Conservation (phyloP, 2,329 filamentous ascomycete species). For the Xylaria sp. region DNA sequence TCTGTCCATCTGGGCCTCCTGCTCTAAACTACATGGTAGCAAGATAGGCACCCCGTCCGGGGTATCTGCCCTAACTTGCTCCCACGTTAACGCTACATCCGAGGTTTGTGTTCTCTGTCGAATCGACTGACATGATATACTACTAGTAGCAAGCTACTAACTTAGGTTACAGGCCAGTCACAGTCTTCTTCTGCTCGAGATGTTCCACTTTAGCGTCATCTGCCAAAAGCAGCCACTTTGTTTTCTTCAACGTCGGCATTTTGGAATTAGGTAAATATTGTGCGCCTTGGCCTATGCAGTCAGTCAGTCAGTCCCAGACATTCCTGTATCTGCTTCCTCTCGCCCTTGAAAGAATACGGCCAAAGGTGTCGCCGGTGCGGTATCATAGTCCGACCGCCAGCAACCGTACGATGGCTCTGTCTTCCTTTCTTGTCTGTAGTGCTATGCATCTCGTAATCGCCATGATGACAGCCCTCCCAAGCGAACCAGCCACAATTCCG, state of each 20-base stretch:
- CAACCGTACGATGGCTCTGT: slow-evolving; percentile 18
- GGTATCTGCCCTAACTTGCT: slow-evolving; percentile 12
- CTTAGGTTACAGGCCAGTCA: no score
- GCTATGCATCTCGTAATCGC: slow-evolving; percentile 23
- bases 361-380: background rate
- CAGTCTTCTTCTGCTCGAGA: no score
- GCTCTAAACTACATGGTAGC: background rate
- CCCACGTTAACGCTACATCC: background rate
- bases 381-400: slow-evolving; percentile 6
- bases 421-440: slow-evolving; percentile 31
- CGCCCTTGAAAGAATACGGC: background rate
- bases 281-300: background rate
- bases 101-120: no score
- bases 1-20: background rate
- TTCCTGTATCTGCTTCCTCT: background rate
- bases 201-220: background rate
- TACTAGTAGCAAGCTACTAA: no score
- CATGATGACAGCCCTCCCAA: slow-evolving; percentile 22
- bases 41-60: background rate
- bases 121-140: no score
- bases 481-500: slow-evolving; percentile 31
- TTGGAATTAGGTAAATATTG: background rate
- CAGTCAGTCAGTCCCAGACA: background rate
- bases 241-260: background rate
- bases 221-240: background rate